Conservation (phyloP, 441 rosid genomes). For the Corymbia calophylla region DNA sequence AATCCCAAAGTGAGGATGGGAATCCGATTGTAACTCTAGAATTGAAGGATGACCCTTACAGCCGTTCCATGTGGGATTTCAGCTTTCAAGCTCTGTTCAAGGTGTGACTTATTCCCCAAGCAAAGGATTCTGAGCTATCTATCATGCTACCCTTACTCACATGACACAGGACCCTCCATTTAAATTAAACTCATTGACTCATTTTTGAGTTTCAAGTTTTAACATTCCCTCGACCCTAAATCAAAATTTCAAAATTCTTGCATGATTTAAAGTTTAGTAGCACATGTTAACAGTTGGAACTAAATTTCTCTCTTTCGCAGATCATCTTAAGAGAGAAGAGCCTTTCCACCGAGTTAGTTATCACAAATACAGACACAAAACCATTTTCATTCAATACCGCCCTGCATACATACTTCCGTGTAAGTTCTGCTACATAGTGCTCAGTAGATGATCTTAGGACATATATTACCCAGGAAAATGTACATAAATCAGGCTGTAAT, state of each 20-base stretch:
- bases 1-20: conserved; percentile 57
- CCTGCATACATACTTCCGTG: conserved; percentile 84
- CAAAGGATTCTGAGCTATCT: background rate
- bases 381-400: conserved; percentile 80
- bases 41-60: conserved; percentile 79
- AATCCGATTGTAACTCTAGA: conserved; percentile 64
- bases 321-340: conserved; percentile 50
- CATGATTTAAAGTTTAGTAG: background rate
- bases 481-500: background rate
- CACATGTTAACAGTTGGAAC: background rate
- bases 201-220: background rate
- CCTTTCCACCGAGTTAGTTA: conserved; percentile 70
- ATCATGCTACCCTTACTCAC: background rate
- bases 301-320: conserved; percentile 31
- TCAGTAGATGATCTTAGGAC: background rate
- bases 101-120: conserved; percentile 18
- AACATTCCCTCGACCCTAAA: background rate
- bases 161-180: background rate
- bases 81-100: conserved; percentile 78
- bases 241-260: background rate
- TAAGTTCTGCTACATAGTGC: conserved; percentile 16
- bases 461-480: background rate
- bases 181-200: background rate
- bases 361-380: conserved; percentile 71
- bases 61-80: conserved; percentile 93